Conservation (phyloP, 805 yeast genomes). For the Teunomyces tritomae region DNA sequence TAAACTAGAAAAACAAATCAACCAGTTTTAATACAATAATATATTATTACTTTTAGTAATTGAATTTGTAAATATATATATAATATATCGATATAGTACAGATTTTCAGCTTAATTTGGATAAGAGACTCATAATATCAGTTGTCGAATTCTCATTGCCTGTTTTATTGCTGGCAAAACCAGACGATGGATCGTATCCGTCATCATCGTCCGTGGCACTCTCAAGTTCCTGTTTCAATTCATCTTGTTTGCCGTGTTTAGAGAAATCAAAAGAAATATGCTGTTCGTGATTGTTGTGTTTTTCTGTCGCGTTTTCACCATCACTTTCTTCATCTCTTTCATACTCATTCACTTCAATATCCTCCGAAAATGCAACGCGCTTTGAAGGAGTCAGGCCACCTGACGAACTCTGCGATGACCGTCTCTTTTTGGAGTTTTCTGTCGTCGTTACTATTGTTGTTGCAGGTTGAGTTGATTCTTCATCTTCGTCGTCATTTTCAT, state of each 20-base stretch:
- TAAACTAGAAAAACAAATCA: conserved; percentile 1
- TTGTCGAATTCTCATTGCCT: conserved; percentile 5
- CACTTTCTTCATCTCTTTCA: conserved; percentile 35
- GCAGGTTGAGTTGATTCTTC: conserved; percentile 8
- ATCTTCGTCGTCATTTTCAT: conserved; percentile 16
- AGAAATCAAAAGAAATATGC: conserved; percentile 14
- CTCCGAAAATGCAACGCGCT: conserved; percentile 42
- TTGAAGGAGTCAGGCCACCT: conserved; percentile 25
- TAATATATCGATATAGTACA: neutral
- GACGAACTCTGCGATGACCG: conserved; percentile 21
- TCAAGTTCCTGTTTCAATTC: conserved; percentile 29
- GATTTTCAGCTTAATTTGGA: conserved; percentile 24
- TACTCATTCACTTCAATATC: conserved; percentile 42
- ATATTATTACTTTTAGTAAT: too few species aligned
- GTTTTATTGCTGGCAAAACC: conserved; percentile 9
- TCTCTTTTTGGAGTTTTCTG: conserved; percentile 12
- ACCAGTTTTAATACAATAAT: too few species aligned
- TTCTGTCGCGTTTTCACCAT: conserved; percentile 14
- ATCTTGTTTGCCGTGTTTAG: conserved; percentile 29
- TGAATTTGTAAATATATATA: too few species aligned
- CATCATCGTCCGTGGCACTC: conserved; percentile 8
- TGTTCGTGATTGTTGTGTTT: conserved; percentile 12
- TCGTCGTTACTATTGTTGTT: neutral
- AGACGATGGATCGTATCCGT: conserved; percentile 21
- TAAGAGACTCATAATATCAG: conserved; percentile 31